A percentile compares a stretch with the other conserved stretches of the same genome.
phyloP scores from a whole-genome alignment of 2,329 filamentous ascomycete species.

The Claviceps maximensis region DNA sequence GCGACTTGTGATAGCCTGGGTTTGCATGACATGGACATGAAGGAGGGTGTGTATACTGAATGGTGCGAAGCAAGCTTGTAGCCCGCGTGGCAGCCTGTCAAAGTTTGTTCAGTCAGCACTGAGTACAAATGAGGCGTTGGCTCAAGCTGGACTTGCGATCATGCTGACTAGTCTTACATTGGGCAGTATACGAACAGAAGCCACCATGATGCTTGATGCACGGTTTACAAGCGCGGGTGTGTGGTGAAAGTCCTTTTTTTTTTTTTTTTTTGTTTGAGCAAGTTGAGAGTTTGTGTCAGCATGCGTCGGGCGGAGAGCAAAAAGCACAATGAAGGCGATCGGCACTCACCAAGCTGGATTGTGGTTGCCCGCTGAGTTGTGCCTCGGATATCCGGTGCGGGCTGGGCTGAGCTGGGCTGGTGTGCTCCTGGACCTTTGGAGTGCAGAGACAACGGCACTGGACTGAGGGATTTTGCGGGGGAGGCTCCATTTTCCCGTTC shows the following conservation, averaged over 20 bases:
- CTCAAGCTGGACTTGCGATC: background rate
- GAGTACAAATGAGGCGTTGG: background rate
- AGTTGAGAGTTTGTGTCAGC: background rate
- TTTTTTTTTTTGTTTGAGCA: background rate
- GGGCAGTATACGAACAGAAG: conserved; percentile 20
- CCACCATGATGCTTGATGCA: conserved; percentile 13
- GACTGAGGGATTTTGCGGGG: background rate
- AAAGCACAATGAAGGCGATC: background rate
- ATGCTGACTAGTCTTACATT: conserved; percentile 15
- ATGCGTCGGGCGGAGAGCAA: background rate
- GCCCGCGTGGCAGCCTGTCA: conserved; percentile 48
- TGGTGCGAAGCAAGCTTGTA: conserved; percentile 65
- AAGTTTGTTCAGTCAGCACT: background rate
- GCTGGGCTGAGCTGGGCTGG: too few relatives aligned
- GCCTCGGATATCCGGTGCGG: background rate
- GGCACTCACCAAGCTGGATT: background rate
- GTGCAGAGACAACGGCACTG: background rate
- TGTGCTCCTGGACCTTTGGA: too few relatives aligned
- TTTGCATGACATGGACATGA: conserved; percentile 89
- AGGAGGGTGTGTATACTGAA: conserved; percentile 80
- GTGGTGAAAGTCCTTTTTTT: background rate
- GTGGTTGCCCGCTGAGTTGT: background rate
- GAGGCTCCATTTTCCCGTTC: background rate
- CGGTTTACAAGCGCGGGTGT: background rate
- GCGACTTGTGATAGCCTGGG: conserved; percentile 59